Evolutionary conservation across 169 alveolate species (phyloP).

Genomic region (Theileria parva): DNA sequence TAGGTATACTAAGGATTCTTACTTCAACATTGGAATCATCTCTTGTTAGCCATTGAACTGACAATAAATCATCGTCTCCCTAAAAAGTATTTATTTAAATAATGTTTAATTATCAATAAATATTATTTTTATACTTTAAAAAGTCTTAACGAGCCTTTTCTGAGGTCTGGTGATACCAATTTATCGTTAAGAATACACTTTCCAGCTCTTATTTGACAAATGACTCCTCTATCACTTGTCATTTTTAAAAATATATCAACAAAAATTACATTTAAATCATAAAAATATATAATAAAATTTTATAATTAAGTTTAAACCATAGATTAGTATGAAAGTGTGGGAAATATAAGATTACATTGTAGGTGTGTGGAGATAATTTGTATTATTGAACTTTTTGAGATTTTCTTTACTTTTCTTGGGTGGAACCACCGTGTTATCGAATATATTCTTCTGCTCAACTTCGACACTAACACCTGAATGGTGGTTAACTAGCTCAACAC

Average conservation of each 20-base stretch:
- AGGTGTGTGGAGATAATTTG: constrained; percentile 1
- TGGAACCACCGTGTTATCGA: constrained; percentile 20
- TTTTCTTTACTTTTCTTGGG: background rate
- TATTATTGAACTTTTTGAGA: background rate
- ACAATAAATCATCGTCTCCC: constrained; percentile 45
- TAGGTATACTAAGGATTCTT: background rate
- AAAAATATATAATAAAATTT: background rate
- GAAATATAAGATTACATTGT: constrained; percentile 9
- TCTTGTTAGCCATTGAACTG: constrained; percentile 48
- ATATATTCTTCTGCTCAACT: constrained; percentile 40
- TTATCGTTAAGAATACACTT: constrained; percentile 55
- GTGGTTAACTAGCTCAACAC: constrained; percentile 17
- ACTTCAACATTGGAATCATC: constrained; percentile 23
- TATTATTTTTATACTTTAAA: constrained; percentile 20
- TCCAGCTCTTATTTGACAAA: constrained; percentile 65
- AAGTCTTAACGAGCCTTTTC: constrained; percentile 63
- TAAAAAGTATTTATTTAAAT: background rate
- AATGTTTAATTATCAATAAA: background rate
- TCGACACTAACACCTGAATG: constrained; percentile 31
- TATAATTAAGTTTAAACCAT: background rate
- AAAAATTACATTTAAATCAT: background rate
- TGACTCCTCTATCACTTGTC: constrained; percentile 19
- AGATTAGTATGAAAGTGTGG: background rate
- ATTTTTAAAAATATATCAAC: background rate
- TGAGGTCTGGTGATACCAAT: constrained; percentile 50